Evolutionary conservation across 2,329 filamentous ascomycete species (phyloP).

Genomic region (Tolypocladium cylindrosporum): DNA sequence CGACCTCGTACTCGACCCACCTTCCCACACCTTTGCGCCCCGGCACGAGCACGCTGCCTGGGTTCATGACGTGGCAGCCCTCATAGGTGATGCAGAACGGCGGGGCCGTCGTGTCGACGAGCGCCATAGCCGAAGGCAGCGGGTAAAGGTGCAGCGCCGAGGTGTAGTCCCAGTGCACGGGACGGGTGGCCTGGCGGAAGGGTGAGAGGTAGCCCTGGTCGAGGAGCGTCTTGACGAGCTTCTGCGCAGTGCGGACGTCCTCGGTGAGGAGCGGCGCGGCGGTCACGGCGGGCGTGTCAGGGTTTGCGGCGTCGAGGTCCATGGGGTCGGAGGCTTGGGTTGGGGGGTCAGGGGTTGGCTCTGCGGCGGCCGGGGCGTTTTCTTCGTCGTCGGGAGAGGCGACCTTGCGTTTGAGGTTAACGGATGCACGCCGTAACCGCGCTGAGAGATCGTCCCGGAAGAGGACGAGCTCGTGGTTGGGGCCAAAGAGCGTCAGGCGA

Average conservation of each 20-base stretch:
- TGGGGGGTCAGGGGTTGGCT: conserved; percentile 5
- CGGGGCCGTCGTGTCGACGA: conserved; percentile 73
- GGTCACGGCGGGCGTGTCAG: conserved; percentile 8
- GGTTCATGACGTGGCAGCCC: conserved; percentile 93
- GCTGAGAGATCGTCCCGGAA: conserved; percentile 80
- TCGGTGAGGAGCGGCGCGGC: conserved; percentile 19
- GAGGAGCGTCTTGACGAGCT: conserved; percentile 81
- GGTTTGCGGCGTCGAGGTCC: conserved; percentile 27
- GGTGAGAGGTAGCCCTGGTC: conserved; percentile 86
- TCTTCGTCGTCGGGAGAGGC: conserved; percentile 22
- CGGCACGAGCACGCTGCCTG: conserved; percentile 63
- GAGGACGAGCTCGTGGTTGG: conserved; percentile 76
- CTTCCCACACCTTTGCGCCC: conserved; percentile 59
- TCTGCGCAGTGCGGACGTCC: conserved; percentile 53
- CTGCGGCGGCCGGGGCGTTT: conserved; percentile 4
- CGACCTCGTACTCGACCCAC: conserved; percentile 82
- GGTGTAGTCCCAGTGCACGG: conserved; percentile 84
- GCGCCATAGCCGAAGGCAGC: conserved; percentile 70
- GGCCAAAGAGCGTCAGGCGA: conserved; percentile 74
- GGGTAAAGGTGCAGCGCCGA: conserved; percentile 74
- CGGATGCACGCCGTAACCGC: conserved; percentile 64
- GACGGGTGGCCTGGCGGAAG: conserved; percentile 69
- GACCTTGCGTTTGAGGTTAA: conserved; percentile 50
- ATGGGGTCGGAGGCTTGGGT: conserved; percentile 20
- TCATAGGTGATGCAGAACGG: conserved; percentile 87